phyloP scores from a whole-genome alignment of 106 monocot species.

The Alisma plantagoaquatica region DNA sequence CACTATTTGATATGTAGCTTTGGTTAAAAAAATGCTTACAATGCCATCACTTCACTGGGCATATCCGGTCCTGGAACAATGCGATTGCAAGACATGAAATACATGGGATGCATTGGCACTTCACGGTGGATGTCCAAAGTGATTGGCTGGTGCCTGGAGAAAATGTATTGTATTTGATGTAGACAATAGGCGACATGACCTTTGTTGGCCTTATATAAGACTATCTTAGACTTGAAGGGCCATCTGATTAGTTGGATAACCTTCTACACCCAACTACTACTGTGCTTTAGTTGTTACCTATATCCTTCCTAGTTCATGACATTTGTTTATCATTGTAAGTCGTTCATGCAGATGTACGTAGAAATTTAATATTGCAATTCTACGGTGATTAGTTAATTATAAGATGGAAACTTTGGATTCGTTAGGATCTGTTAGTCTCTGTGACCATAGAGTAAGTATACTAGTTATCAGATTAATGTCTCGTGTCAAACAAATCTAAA shows the following conservation, averaged over 20 bases:
- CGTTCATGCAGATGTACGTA: too few relatives aligned
- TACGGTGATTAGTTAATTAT: too few relatives aligned
- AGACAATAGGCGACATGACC: slow-evolving; percentile 31
- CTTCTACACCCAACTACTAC: too few relatives aligned
- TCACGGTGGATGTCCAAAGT: slow-evolving; percentile 30
- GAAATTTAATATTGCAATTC: too few relatives aligned
- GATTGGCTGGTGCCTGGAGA: slow-evolving; percentile 44
- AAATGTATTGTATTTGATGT: slow-evolving; percentile 60
- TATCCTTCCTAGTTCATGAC: too few relatives aligned
- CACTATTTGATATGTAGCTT: slow-evolving; percentile 15
- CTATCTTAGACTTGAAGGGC: slow-evolving; percentile 69
- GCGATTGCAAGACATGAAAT: slow-evolving; percentile 71
- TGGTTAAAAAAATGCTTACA: slow-evolving; percentile 25
- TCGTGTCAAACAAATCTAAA: too few relatives aligned
- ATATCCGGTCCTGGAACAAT: slow-evolving; percentile 41
- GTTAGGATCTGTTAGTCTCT: too few relatives aligned
- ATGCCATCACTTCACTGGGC: slow-evolving; percentile 43
- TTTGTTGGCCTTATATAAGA: slow-evolving; percentile 79
- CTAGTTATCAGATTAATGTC: too few relatives aligned
- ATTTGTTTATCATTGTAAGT: too few relatives aligned
- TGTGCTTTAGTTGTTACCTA: too few relatives aligned
- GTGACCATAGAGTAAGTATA: too few relatives aligned
- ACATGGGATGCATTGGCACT: slow-evolving; percentile 74
- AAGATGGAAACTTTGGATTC: too few relatives aligned
- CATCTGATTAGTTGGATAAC: slow-evolving; percentile 4